These are phyloP conservation scores for Gamsiella multidivaricata DNA, from an alignment of 192 early-diverging fungal genomes.

Conservation along the genomic window DNA sequence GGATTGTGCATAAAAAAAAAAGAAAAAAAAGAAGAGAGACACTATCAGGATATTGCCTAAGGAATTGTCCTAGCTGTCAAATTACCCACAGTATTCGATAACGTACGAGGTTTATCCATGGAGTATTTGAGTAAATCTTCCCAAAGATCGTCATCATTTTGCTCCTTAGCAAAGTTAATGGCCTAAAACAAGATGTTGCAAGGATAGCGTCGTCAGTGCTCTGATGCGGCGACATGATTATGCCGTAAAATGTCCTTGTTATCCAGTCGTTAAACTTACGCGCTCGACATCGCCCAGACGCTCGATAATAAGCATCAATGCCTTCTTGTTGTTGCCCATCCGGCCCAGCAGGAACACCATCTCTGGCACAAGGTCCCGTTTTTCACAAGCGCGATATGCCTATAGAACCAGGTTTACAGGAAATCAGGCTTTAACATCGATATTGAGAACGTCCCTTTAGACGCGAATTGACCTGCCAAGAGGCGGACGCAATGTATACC, in stretches of 20 bases:
- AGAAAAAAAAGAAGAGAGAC: constrained; percentile 14
- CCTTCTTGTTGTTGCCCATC: constrained; percentile 96
- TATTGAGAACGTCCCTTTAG: no score
- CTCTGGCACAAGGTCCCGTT: constrained; percentile 90
- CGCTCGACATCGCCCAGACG: constrained; percentile 88
- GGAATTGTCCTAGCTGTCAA: no score
- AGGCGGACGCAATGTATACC: constrained; percentile 43
- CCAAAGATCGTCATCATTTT: constrained; percentile 96
- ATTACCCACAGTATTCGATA: not conserved
- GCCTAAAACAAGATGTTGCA: constrained; percentile 63
- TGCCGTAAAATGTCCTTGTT: no score
- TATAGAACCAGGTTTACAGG: no score
- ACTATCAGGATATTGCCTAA: no score
- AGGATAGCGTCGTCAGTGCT: no score
- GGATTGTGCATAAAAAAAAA: no score
- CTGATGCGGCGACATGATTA: no score
- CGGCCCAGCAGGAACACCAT: constrained; percentile 98
- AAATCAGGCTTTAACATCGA: no score
- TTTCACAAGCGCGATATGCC: constrained; percentile 86
- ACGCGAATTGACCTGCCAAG: not conserved
- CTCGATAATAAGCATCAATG: constrained; percentile 93
- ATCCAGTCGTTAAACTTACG: no score
- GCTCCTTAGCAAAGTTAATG: constrained; percentile 98
- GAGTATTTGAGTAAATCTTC: constrained; percentile 93
- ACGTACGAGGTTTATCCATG: constrained; percentile 92